Conservation (phyloP, 1,284 basidiomycete species). For the Psilocybe mexicana region DNA sequence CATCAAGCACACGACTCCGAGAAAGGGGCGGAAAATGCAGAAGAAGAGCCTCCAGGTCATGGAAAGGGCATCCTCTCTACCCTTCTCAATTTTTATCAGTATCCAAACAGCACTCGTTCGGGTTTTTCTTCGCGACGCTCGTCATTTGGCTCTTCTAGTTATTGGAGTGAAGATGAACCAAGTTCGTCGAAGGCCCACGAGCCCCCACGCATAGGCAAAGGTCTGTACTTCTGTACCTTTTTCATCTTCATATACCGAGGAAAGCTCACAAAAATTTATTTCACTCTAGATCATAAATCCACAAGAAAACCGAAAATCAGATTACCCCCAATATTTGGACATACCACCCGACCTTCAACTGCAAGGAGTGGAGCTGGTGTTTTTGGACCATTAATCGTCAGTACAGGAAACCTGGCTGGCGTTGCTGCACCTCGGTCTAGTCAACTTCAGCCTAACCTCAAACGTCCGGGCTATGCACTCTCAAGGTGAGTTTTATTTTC, state of each 20-base stretch:
- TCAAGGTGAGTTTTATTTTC: conserved; percentile 45
- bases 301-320: background rate
- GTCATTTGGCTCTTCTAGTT: background rate
- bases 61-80: conserved; percentile 33
- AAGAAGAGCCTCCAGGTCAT: conserved; percentile 1
- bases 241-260: background rate
- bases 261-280: background rate
- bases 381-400: conserved; percentile 73
- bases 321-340: conserved; percentile 15
- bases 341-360: conserved; percentile 20
- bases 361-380: conserved; percentile 61
- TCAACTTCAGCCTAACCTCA: conserved; percentile 64
- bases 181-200: background rate
- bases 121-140: conserved; percentile 28
- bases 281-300: background rate
- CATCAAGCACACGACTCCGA: background rate
- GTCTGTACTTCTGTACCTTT: background rate
- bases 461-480: conserved; percentile 67
- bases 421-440: conserved; percentile 56
- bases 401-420: conserved; percentile 65
- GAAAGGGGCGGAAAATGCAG: background rate
- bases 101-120: conserved; percentile 26
- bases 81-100: conserved; percentile 52
- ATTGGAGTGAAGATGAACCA: background rate
- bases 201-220: background rate